Evolutionary conservation across 768 basidiomycete genomes (phyloP).

Genomic region (Terana coerulea): DNA sequence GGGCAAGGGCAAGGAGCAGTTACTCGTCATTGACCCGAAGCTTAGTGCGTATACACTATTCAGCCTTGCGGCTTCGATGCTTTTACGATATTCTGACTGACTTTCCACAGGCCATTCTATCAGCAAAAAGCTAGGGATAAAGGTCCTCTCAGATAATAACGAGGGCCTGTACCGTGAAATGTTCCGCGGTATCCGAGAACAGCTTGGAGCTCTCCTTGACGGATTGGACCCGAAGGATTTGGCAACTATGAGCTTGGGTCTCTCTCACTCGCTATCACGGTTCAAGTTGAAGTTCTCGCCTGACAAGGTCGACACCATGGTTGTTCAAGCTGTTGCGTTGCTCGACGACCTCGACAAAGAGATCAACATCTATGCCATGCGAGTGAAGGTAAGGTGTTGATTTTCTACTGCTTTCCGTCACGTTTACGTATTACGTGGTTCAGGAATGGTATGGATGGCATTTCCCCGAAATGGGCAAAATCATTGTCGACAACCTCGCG

Average conservation of each 20-base stretch:
- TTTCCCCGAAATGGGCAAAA: conserved; percentile 99
- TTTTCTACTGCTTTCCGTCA: not conserved
- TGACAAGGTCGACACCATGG: conserved; percentile 99
- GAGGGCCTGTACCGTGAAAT: conserved; percentile 60
- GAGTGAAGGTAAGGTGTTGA: conserved; percentile 76
- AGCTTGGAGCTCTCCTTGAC: conserved; percentile 82
- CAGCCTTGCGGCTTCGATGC: not conserved
- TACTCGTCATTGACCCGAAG: conserved; percentile 86
- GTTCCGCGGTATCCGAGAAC: conserved; percentile 93
- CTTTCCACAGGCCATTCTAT: conserved; percentile 71
- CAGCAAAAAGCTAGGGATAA: conserved; percentile 90
- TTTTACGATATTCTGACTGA: not conserved
- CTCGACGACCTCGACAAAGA: conserved; percentile 99
- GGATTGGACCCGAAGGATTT: conserved; percentile 92
- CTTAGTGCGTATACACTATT: conserved; percentile 71
- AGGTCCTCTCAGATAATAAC: conserved; percentile 59
- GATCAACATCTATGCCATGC: conserved; percentile 99
- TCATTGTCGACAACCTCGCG: conserved; percentile 94
- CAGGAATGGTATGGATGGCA: conserved; percentile 99
- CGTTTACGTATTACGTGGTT: not conserved
- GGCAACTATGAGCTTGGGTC: conserved; percentile 95
- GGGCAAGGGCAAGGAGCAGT: conserved; percentile 81
- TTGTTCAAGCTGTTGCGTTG: conserved; percentile 96
- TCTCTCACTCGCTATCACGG: conserved; percentile 93
- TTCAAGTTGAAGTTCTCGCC: conserved; percentile 99